Conservation (phyloP, 805 yeast genomes). For the Metschnikowia chrysomelidarum region DNA sequence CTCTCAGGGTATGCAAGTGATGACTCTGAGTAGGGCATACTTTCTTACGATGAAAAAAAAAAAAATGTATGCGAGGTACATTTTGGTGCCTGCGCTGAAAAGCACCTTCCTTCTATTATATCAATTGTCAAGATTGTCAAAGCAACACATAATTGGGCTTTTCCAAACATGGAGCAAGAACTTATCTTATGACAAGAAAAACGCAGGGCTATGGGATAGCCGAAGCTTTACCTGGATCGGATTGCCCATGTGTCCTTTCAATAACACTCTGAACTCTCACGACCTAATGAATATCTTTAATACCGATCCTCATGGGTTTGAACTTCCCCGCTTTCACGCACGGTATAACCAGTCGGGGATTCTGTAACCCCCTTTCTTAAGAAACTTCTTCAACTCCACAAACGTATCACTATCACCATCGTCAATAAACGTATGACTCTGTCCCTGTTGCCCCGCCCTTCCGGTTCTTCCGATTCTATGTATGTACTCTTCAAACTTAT, state of each 20-base stretch:
- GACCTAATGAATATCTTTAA: no score
- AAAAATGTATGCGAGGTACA: no score
- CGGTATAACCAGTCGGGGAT: constrained; percentile 28
- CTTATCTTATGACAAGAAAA: no score
- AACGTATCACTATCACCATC: constrained; percentile 54
- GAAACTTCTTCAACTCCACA: constrained; percentile 48
- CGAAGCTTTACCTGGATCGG: no score
- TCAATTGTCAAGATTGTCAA: no score
- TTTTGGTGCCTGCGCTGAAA: no score
- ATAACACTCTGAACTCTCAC: no score
- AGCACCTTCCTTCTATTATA: no score
- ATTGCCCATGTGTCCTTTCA: no score
- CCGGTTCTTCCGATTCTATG: constrained; percentile 98
- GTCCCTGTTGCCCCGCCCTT: constrained; percentile 83
- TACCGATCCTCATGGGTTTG: not conserved
- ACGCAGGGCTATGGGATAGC: no score
- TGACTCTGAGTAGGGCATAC: not conserved
- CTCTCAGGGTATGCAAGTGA: constrained; percentile 32
- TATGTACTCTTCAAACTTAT: constrained; percentile 74
- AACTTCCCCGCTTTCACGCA: not conserved
- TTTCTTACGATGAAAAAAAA: not conserved
- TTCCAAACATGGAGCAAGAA: no score
- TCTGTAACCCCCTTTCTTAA: constrained; percentile 34
- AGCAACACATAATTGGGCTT: no score
- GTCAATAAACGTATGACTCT: constrained; percentile 69